A percentile compares a stretch with the other conserved stretches of the same genome.
Conservation (phyloP, 2,329 filamentous ascomycete genomes). For the Ophiobolus disseminans region DNA sequence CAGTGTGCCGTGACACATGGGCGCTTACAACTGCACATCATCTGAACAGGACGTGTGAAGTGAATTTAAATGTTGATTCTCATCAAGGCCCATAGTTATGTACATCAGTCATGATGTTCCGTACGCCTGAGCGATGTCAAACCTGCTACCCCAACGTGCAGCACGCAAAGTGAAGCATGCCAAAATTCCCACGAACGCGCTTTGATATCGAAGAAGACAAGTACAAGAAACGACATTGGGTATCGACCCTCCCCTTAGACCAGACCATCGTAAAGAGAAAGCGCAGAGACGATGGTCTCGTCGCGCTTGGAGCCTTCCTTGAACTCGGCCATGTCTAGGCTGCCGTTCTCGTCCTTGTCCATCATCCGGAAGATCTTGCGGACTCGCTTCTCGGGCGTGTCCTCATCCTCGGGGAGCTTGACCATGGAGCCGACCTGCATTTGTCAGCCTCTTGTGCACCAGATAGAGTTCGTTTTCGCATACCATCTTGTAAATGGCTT, state of each 20-base stretch:
- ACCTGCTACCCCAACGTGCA: slow-evolving; percentile 34
- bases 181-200: slow-evolving; percentile 42
- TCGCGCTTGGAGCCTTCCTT: slow-evolving; percentile 99
- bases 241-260: slow-evolving; percentile 63
- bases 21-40: not conserved
- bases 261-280: slow-evolving; percentile 94
- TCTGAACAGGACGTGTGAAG: not conserved
- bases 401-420: slow-evolving; percentile 96
- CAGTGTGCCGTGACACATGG: not conserved
- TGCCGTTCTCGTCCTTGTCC: slow-evolving; percentile 99
- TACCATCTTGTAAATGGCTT: slow-evolving; percentile 99
- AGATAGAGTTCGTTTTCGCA: not conserved
- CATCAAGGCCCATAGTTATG: slow-evolving; percentile 23
- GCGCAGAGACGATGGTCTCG: slow-evolving; percentile 96
- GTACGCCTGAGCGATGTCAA: slow-evolving; percentile 41
- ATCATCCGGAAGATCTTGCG: slow-evolving; percentile 99
- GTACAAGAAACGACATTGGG: slow-evolving; percentile 38
- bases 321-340: slow-evolving; percentile 96
- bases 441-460: slow-evolving; percentile 21
- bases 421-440: slow-evolving; percentile 95
- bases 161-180: slow-evolving; percentile 42
- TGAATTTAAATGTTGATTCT: slow-evolving; percentile 15
- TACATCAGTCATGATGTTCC: slow-evolving; percentile 44
- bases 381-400: slow-evolving; percentile 97
- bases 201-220: slow-evolving; percentile 50